A percentile compares a stretch with the other conserved stretches of the same genome.
These are phyloP conservation scores for Litchi chinensis DNA, from an alignment of 345 rosid genomes.

Conservation along the genomic window DNA sequence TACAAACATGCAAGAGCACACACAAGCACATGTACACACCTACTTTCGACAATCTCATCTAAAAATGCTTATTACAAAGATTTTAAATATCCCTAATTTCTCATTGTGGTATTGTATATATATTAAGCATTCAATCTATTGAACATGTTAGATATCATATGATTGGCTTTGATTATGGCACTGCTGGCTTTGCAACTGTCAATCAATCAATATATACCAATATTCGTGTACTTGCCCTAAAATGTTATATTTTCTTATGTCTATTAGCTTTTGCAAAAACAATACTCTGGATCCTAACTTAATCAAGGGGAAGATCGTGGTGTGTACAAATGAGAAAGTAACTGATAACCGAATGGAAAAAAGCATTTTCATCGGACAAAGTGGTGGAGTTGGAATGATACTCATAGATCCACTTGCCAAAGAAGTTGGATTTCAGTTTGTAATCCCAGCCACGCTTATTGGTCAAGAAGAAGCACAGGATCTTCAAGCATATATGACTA, in stretches of 20 bases:
- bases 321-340: slow-evolving; percentile 35
- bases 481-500: slow-evolving; percentile 40
- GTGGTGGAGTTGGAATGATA: slow-evolving; percentile 52
- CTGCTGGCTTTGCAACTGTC: neutral
- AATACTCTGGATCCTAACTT: slow-evolving; percentile 39
- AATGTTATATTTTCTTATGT: neutral
- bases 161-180: neutral
- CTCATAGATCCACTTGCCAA: slow-evolving; percentile 37
- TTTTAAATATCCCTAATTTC: neutral
- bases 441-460: slow-evolving; percentile 37
- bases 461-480: slow-evolving; percentile 42
- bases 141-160: neutral
- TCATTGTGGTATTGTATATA: neutral
- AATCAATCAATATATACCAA: neutral
- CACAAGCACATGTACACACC: neutral
- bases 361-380: slow-evolving; percentile 30
- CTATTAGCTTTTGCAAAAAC: slow-evolving; percentile 49
- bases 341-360: slow-evolving; percentile 32
- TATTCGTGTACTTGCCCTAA: neutral
- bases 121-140: neutral
- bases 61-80: neutral
- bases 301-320: slow-evolving; percentile 51
- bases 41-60: neutral
- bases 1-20: neutral
- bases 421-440: slow-evolving; percentile 44